These are phyloP conservation scores for Tanacetum coccineum DNA, from an alignment of 129 eudicot genomes.

Conservation along the genomic window DNA sequence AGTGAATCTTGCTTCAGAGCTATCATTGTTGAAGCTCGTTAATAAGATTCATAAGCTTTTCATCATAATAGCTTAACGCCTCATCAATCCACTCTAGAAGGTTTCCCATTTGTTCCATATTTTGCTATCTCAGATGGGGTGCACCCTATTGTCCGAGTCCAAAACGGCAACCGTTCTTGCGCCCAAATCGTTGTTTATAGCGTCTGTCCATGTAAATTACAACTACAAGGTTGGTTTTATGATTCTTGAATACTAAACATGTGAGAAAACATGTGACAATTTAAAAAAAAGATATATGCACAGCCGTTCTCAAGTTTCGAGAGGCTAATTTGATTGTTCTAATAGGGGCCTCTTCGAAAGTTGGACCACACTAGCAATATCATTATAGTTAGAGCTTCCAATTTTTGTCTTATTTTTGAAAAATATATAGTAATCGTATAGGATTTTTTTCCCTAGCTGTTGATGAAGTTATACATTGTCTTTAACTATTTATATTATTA, in stretches of 20 bases:
- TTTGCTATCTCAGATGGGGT: constrained; percentile 28
- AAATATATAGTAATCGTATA: no score
- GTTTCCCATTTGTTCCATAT: background rate
- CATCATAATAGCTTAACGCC: constrained; percentile 29
- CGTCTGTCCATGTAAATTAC: constrained; percentile 20
- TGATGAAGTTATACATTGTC: no score
- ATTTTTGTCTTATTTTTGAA: no score
- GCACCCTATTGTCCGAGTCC: constrained; percentile 46
- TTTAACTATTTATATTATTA: no score
- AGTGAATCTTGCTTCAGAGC: constrained; percentile 29
- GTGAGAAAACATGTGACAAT: background rate
- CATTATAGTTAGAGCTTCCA: no score
- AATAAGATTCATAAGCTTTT: constrained; percentile 38
- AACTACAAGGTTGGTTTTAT: background rate
- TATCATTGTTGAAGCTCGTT: constrained; percentile 19
- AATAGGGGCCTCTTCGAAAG: no score
- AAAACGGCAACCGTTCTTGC: constrained; percentile 45
- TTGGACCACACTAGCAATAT: no score
- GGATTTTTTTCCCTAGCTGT: no score
- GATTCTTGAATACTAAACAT: background rate
- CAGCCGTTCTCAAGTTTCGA: background rate
- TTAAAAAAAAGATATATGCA: background rate
- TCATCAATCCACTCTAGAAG: constrained; percentile 26
- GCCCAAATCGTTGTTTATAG: constrained; percentile 37
- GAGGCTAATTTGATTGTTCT: no score